Evolutionary conservation across 2,329 filamentous ascomycete species (phyloP), one percentile per base, ranked within the genome.

Genomic region (Ophiostoma tasmaniense): DNA sequence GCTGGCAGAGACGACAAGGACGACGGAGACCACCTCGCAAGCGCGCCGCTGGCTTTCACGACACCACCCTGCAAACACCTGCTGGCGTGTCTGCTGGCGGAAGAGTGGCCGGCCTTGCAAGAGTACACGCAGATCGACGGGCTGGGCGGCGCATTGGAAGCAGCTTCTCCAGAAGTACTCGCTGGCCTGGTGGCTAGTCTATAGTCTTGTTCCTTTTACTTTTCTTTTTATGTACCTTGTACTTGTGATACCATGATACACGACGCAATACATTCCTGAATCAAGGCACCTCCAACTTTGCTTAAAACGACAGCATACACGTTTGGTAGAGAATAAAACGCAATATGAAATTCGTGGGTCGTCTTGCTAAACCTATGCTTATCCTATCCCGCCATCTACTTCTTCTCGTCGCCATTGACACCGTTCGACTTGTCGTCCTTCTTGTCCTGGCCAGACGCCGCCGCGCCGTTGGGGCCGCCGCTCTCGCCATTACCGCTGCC

Each of bases 11-110:
- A 4, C n/a, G 70, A 71, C 65, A 64, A 71, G n/a, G 66, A 33
- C 59, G 61, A 20, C n/a, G 37, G 17, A 69, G 71, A 1, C 11
- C 2, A 13, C 61, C 25, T 25, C 20, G 11, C 30, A 6, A 42
- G 37, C 30, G 28, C 42, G 8, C 68, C 66, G 0, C 67, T 52
- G n/a, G 68, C 66, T 87, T 74, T 72, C 14, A 37, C 59, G 1
- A 69, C 66, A 1, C 72, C 71, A 1, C 91, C 79, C 68, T 99
- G 94, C 77, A 97, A 97, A 79, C 94, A 99, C 78, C 78, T 98
- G 5, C 84, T 98, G 20, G 94, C 94, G 1, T 96, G 91, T 77
- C 79, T 94, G 55, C 77, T 98, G 68, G 89, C 84, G 6, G 89
- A 92, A 76, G 81, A 83, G 64, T 93, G 91, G 81, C 76, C 76